Evolutionary conservation across 768 basidiomycete species (phyloP), one percentile per base, ranked within the genome.

Genomic region (Amanita rimosa): DNA sequence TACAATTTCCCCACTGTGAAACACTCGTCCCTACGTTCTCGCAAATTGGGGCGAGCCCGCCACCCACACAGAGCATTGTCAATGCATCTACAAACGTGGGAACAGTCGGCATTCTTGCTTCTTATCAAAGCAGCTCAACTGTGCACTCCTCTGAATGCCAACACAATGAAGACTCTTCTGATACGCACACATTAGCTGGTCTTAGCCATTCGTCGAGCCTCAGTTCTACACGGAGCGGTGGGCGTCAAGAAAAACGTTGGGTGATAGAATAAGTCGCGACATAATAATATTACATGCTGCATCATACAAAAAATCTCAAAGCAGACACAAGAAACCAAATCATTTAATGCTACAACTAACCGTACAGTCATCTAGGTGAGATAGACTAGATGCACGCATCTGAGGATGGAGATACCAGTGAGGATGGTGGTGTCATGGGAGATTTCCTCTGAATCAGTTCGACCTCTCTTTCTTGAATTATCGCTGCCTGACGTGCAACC

Each of bases 381-480:
- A 29, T 4, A 21, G 33, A 16, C 35, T 29, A 34, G 42, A 49
- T 24, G 22, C 17, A 27, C 27, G 21, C 26, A 43, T 49, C 40
- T 33, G 27, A 42, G 16, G 27, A 19, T 24, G 48, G 29, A 26
- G 48, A 42, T 7, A 56, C 58, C 44, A 62, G 59, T 31, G 65
- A 58, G 16, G 67, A 57, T 42, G 73, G 68, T 33, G 74, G 71
- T 39, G 74, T 68, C 34, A 58, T 58, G n/a, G 78, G 78, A 10
- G 81, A 78, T 13, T 68, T 62, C 48, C 70, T 65, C 37, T 68
- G 60, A 46, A 82, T 78, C 29, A 67, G 60, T 53, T 83, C 81
- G 5, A 78, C 67, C 55, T 83, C 79, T 57, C 75, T 74, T 60
- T 77, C 79, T 46, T 79, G 75, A 8, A 76, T 62, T 38, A 74